These are phyloP conservation scores for Rhododendron ferrugineum DNA, from an alignment of 148 eudicot species.

Conservation along the genomic window DNA sequence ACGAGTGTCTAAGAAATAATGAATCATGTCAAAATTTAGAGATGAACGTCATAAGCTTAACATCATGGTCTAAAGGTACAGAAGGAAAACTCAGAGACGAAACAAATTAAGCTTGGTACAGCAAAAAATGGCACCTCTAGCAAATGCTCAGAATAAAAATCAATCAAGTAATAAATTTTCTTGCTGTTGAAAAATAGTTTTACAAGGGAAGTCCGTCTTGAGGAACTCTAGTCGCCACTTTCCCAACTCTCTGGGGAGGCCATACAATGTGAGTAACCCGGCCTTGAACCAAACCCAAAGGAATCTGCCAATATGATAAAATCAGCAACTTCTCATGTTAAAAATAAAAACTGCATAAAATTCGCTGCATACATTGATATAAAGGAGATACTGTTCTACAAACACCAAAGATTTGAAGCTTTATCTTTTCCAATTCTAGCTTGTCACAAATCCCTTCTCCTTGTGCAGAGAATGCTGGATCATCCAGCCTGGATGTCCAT, in stretches of 20 bases:
- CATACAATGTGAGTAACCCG: constrained; percentile 73
- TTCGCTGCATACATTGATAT: neutral
- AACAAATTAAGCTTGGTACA: neutral
- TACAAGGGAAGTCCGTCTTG: constrained; percentile 28
- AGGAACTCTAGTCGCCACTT: constrained; percentile 42
- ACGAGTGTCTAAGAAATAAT: neutral
- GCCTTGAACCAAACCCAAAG: constrained; percentile 82
- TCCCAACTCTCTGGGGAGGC: constrained; percentile 80
- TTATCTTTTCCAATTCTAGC: neutral
- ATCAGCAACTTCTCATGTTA: neutral
- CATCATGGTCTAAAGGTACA: neutral
- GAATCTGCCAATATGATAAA: constrained; percentile 49
- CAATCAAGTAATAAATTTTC: neutral
- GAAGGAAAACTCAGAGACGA: neutral
- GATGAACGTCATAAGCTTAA: neutral
- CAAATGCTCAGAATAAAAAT: neutral
- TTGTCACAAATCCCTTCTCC: neutral
- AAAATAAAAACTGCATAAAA: neutral
- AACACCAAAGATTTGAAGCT: constrained; percentile 1
- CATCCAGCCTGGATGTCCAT: neutral
- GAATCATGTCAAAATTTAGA: neutral
- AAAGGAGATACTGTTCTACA: neutral
- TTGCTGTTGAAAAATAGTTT: neutral
- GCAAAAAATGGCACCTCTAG: neutral
- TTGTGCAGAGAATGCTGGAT: neutral